Evolutionary conservation across 2,329 filamentous ascomycete genomes (phyloP), one percentile per base, ranked within the genome.

Genomic region (Clathrospora elynae): DNA sequence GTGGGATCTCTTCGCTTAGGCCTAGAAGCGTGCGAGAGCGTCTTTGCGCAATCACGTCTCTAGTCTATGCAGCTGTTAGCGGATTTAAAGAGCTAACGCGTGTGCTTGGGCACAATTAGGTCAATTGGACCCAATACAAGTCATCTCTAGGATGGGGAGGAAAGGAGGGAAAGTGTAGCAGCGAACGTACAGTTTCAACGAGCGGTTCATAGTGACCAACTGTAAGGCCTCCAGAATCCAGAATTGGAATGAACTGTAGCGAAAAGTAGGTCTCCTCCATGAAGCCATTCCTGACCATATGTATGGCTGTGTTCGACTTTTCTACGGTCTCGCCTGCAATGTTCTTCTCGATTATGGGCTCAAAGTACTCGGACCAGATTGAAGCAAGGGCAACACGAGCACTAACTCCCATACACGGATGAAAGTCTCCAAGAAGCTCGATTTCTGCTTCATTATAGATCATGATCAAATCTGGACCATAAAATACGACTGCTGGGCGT

Each of bases 211-310:
- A 90, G 1, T 90, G 70, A 1, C 86, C 87, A 32, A 86, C 78
- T 6, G 90, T 83, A 8, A 79, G 78, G 1, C 88, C 88, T 41
- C 87, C 82, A 11, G 77, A 75, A 3, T 86, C 87, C 2, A 90
- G 77, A 29, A 91, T 74, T 0, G 88, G 88, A 17, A 90, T 83
- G 20, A 91, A 82, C 2, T 83, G 86, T 83, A 87, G 90, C 10
- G 84, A 87, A 64, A 90, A 91, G 61, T 86, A 91, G 0, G 86
- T 83, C 61, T 92, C 88, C 66, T 93, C 87, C 4, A 88, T 67
- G 48, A 80, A 87, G 1, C 82, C 81, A 48, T 84, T 79, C 6
- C 87, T 80, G 12, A 78, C 73, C 17, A 92, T 76, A 56, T 90
- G 88, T 1, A 91, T 75, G 31, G 81, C 80, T 46, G 90, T 84